phyloP scores from a whole-genome alignment of 768 basidiomycete genomes.

The Gloeophyllum trabeum region DNA sequence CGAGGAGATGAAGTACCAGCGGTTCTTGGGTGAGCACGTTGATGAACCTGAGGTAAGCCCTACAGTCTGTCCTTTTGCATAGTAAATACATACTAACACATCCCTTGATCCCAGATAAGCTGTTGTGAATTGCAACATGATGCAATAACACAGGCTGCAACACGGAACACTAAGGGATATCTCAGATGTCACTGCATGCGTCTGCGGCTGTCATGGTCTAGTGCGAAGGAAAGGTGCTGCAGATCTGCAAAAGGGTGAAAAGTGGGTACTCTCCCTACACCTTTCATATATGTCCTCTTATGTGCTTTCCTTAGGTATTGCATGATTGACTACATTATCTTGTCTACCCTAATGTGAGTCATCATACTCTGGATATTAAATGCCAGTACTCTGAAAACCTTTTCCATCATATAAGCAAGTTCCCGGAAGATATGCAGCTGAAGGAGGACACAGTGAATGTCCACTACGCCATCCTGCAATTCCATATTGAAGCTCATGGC shows the following conservation, averaged over 20 bases:
- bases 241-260: conserved; percentile 16
- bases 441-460: conserved; percentile 1
- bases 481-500: conserved; percentile 21
- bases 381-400: conserved; percentile 20
- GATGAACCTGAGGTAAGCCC: too few species aligned
- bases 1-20: not conserved
- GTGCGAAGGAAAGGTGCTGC: conserved; percentile 12
- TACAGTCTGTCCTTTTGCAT: not conserved
- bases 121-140: conserved; percentile 5
- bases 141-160: conserved; percentile 4
- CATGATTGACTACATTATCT: conserved; percentile 20
- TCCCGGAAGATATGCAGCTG: conserved; percentile 1
- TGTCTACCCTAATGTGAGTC: conserved; percentile 9
- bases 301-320: conserved; percentile 11
- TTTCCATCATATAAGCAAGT: conserved; percentile 7
- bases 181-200: conserved; percentile 12
- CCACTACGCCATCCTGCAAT: conserved; percentile 16
- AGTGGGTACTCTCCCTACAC: conserved; percentile 7
- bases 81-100: too few species aligned
- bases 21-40: too few species aligned
- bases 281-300: not conserved
- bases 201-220: conserved; percentile 10
- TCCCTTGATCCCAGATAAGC: conserved; percentile 13
- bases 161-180: conserved; percentile 7
- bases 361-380: conserved; percentile 15